phyloP scores from a whole-genome alignment of 176 grass and related monocot species.

The Juncus inflexus region DNA sequence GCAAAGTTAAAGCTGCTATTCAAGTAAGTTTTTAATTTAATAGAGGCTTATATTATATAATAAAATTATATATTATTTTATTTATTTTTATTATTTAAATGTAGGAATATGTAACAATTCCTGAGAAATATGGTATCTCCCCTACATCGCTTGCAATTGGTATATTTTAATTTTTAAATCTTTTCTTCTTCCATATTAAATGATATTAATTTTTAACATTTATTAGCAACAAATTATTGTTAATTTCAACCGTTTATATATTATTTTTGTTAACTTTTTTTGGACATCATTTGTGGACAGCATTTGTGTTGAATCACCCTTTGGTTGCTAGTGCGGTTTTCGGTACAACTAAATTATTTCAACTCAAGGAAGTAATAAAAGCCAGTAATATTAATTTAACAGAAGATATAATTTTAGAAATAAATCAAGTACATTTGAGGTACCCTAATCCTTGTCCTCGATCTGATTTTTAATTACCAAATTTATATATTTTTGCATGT shows the following conservation, averaged over 20 bases:
- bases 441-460: slow-evolving; percentile 58
- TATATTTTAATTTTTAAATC: slow-evolving; percentile 19
- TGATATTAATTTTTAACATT: too few relatives aligned
- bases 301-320: slow-evolving; percentile 62
- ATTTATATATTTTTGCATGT: too few relatives aligned
- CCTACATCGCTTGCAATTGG: slow-evolving; percentile 66
- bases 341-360: slow-evolving; percentile 72
- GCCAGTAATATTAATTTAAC: slow-evolving; percentile 37
- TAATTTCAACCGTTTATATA: slow-evolving; percentile 28
- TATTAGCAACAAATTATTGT: not conserved
- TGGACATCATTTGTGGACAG: slow-evolving; percentile 49
- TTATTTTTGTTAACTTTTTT: not conserved
- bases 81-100: slow-evolving; percentile 17
- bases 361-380: slow-evolving; percentile 59
- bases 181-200: too few relatives aligned
- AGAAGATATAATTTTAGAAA: slow-evolving; percentile 49
- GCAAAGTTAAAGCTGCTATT: slow-evolving; percentile 44
- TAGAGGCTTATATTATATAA: not conserved
- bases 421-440: slow-evolving; percentile 61
- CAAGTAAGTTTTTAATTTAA: slow-evolving; percentile 33
- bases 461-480: too few relatives aligned
- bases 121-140: slow-evolving; percentile 50
- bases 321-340: slow-evolving; percentile 65
- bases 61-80: not conserved
- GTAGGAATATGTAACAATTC: slow-evolving; percentile 63